phyloP scores from a whole-genome alignment of 1,284 basidiomycete species.

The Rhodotorula sp. region DNA sequence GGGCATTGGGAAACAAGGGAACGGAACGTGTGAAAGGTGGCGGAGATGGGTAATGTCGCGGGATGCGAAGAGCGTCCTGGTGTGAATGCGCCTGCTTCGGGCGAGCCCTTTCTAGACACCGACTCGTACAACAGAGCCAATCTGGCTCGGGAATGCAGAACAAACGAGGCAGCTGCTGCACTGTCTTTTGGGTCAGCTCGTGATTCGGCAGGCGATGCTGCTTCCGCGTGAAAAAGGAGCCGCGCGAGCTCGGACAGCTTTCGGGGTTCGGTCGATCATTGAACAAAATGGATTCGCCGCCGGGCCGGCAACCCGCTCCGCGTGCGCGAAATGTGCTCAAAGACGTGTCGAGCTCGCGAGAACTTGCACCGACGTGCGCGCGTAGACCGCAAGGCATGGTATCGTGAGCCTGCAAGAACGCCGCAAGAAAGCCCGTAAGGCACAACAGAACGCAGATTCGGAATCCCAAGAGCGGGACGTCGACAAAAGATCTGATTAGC shows the following conservation, averaged over 20 bases:
- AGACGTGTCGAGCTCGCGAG: too few species aligned
- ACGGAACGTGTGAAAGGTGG: slow-evolving; percentile 1
- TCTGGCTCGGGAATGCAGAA: neutral
- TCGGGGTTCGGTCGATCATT: neutral
- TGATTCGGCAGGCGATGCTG: neutral
- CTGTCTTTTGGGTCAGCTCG: neutral
- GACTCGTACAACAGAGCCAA: neutral
- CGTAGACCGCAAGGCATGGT: too few species aligned
- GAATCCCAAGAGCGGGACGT: too few species aligned
- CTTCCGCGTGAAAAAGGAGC: neutral
- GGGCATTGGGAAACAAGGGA: neutral
- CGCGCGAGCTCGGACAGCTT: neutral
- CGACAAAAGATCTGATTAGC: too few species aligned
- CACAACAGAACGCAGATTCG: too few species aligned
- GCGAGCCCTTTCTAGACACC: too few species aligned
- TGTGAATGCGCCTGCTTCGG: neutral
- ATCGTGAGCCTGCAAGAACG: too few species aligned
- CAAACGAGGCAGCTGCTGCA: neutral
- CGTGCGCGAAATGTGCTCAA: too few species aligned
- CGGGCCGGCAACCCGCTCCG: neutral
- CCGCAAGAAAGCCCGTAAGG: too few species aligned
- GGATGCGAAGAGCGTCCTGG: neutral
- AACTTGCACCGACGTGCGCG: too few species aligned
- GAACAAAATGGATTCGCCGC: neutral
- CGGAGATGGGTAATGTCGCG: too few species aligned